A percentile compares a stretch with the other conserved stretches of the same genome.
Conservation (phyloP, 208 protist genomes). For the Lotmaria passim region DNA sequence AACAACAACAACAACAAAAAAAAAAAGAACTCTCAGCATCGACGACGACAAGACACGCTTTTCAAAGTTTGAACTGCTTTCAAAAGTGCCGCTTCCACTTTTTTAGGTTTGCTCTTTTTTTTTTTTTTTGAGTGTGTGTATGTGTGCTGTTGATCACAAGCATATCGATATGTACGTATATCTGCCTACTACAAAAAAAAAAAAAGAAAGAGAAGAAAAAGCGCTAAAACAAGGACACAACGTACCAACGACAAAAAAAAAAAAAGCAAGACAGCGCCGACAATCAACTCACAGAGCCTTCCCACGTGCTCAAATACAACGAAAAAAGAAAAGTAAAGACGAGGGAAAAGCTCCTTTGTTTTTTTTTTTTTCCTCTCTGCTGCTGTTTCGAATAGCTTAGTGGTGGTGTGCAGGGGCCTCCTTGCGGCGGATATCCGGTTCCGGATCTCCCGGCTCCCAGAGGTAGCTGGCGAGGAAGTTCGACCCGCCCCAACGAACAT, state of each 20-base stretch:
- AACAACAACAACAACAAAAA: too few species aligned
- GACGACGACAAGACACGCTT: too few species aligned
- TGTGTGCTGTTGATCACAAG: not conserved
- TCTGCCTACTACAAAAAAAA: constrained; percentile 19
- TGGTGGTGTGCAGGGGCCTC: constrained; percentile 56
- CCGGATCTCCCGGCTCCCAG: constrained; percentile 87
- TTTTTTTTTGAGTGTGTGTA: not conserved
- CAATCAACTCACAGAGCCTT: not conserved
- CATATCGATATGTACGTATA: constrained; percentile 32
- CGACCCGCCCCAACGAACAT: constrained; percentile 86
- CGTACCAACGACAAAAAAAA: constrained; percentile 12
- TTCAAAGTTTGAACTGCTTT: too few species aligned
- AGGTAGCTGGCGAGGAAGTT: constrained; percentile 92
- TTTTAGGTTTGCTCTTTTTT: not conserved
- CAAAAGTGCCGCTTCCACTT: too few species aligned
- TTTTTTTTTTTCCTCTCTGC: not conserved
- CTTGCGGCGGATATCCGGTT: constrained; percentile 88
- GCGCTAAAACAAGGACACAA: constrained; percentile 10
- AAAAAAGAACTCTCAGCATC: too few species aligned
- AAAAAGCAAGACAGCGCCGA: not conserved
- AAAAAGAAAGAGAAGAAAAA: constrained; percentile 13
- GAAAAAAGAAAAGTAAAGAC: constrained; percentile 3
- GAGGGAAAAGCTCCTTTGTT: not conserved
- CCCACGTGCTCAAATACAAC: not conserved
- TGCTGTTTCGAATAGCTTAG: too few species aligned